A percentile compares a stretch with the other conserved stretches of the same genome.
These are phyloP conservation scores for Diplosphaera chodatii DNA, from an alignment of 139 green algal genomes.

Conservation along the genomic window DNA sequence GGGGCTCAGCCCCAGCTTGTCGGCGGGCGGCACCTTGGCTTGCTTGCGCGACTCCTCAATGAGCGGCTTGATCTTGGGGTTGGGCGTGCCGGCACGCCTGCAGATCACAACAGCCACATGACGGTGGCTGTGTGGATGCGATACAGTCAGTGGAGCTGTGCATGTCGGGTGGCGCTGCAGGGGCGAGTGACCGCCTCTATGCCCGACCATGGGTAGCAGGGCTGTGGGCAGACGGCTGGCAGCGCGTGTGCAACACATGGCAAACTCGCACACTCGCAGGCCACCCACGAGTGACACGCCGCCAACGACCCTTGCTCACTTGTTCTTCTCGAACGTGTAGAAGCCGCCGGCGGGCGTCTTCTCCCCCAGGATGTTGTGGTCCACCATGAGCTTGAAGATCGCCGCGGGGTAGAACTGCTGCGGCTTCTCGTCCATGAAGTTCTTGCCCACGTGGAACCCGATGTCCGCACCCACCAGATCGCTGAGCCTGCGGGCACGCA, in stretches of 20 bases:
- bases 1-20: neutral
- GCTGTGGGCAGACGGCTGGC: too few relatives aligned
- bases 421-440: conserved; percentile 86
- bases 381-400: conserved; percentile 76
- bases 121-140: too few relatives aligned
- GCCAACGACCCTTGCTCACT: too few relatives aligned
- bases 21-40: conserved; percentile 21
- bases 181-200: too few relatives aligned
- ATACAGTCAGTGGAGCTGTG: too few relatives aligned
- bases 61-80: conserved; percentile 65
- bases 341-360: conserved; percentile 84
- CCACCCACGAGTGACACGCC: too few relatives aligned
- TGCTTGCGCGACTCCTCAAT: conserved; percentile 46
- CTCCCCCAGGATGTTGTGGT: conserved; percentile 84
- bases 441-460: conserved; percentile 87
- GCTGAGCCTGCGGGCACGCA: conserved; percentile 38
- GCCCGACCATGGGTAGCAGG: too few relatives aligned
- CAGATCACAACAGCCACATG: conserved; percentile 4
- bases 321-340: conserved; percentile 76
- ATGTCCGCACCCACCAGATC: conserved; percentile 87
- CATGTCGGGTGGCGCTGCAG: too few relatives aligned
- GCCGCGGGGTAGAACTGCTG: conserved; percentile 71
- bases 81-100: conserved; percentile 62
- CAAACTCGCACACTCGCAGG: too few relatives aligned
- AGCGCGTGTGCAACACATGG: too few relatives aligned